Conservation (phyloP, 1,284 basidiomycete species). For the Sanghuangporus weigelae region DNA sequence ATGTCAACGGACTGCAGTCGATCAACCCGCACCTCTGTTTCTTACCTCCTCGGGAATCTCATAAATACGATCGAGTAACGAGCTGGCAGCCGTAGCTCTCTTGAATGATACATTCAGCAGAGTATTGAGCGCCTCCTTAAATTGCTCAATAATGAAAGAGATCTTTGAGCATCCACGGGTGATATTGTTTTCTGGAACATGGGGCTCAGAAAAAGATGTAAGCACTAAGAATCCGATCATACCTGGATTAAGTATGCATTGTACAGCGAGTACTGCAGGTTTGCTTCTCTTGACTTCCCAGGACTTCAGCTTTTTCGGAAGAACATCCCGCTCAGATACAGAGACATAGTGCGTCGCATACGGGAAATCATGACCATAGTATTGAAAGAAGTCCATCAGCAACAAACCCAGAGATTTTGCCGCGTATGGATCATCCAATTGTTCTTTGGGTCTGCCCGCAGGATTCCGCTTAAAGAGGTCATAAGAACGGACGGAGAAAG, state of each 20-base stretch:
- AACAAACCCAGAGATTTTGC: slow-evolving; percentile 39
- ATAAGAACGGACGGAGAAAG: background rate
- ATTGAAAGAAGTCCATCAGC: slow-evolving; percentile 39
- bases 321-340: slow-evolving; percentile 29
- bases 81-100: background rate
- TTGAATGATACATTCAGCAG: background rate
- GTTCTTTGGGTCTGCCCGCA: slow-evolving; percentile 28
- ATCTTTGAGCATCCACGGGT: slow-evolving; percentile 33
- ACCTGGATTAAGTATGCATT: slow-evolving; percentile 40
- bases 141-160: slow-evolving; percentile 29
- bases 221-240: background rate
- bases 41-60: slow-evolving; percentile 13
- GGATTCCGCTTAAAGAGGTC: slow-evolving; percentile 34
- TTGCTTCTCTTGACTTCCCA: slow-evolving; percentile 28
- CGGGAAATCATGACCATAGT: slow-evolving; percentile 41
- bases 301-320: slow-evolving; percentile 32
- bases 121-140: slow-evolving; percentile 29
- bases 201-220: background rate
- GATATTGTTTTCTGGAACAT: slow-evolving; percentile 33
- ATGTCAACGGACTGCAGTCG: background rate
- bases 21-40: background rate
- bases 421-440: slow-evolving; percentile 34
- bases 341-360: slow-evolving; percentile 40
- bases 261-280: slow-evolving; percentile 33
- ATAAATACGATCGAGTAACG: slow-evolving; percentile 7